These are phyloP conservation scores for Harringtonia aguacate DNA, from an alignment of 2,329 filamentous ascomycete species.

Conservation along the genomic window DNA sequence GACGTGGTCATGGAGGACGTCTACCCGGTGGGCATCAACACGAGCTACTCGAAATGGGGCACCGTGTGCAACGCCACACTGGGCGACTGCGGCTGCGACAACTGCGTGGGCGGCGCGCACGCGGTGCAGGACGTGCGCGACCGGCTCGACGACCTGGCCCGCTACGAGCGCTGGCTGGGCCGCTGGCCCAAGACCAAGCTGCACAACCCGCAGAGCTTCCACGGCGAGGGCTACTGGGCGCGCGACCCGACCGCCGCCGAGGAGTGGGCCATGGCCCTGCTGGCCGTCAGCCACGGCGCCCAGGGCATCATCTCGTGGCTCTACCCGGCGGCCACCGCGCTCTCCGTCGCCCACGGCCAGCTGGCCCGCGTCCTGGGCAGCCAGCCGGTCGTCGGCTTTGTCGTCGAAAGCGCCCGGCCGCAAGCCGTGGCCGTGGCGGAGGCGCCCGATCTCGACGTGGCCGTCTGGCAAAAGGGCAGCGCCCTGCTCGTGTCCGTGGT, in stretches of 20 bases:
- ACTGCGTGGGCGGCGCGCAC: conserved; percentile 39
- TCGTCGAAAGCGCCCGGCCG: conserved; percentile 21
- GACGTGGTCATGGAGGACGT: conserved; percentile 51
- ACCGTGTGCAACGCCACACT: conserved; percentile 48
- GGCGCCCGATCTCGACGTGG: conserved; percentile 19
- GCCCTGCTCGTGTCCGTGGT: conserved; percentile 26
- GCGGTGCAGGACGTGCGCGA: conserved; percentile 36
- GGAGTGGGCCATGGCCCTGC: conserved; percentile 30
- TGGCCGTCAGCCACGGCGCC: conserved; percentile 34
- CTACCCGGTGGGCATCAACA: conserved; percentile 49
- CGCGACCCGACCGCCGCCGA: conserved; percentile 32
- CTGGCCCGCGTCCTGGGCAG: conserved; percentile 26
- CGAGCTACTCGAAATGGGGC: conserved; percentile 41
- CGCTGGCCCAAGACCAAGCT: conserved; percentile 31
- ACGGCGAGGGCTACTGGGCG: conserved; percentile 36
- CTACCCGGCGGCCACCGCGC: conserved; percentile 26
- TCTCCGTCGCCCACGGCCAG: conserved; percentile 27
- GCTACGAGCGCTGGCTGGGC: conserved; percentile 29
- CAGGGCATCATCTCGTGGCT: conserved; percentile 33
- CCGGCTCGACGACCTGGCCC: conserved; percentile 23
- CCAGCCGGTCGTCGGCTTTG: conserved; percentile 25
- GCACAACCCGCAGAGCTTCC: conserved; percentile 35
- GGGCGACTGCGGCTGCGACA: conserved; percentile 53
- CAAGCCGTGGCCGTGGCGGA: conserved; percentile 9
- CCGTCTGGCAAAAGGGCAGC: conserved; percentile 20